Conservation (phyloP, 495 filamentous ascomycete genomes). For the Talaromyces wortmannii region DNA sequence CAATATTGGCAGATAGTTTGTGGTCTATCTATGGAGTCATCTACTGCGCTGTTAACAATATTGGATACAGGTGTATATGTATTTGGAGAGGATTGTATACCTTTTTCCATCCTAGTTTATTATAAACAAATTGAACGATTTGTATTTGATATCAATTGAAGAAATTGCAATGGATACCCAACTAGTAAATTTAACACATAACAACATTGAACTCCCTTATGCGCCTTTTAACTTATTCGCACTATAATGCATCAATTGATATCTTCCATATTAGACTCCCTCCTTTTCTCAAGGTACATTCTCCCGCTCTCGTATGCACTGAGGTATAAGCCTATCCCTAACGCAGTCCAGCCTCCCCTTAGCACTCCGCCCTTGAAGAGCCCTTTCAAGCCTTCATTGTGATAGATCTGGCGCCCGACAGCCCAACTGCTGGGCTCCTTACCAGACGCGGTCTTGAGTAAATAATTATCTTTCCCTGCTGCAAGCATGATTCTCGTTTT, state of each 20-base stretch:
- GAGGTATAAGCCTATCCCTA: constrained; percentile 78
- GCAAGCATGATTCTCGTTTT: constrained; percentile 74
- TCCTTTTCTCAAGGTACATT: constrained; percentile 56
- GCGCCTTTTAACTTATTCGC: too few relatives aligned
- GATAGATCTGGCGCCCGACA: constrained; percentile 55
- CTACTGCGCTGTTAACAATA: too few relatives aligned
- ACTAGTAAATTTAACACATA: too few relatives aligned
- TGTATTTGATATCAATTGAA: too few relatives aligned
- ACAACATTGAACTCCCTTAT: too few relatives aligned
- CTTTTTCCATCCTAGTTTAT: too few relatives aligned
- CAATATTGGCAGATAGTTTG: neutral
- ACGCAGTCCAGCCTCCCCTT: constrained; percentile 70
- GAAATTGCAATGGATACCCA: too few relatives aligned
- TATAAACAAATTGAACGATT: too few relatives aligned
- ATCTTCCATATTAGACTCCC: constrained; percentile 11
- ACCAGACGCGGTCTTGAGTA: too few relatives aligned
- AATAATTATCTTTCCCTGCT: constrained; percentile 23
- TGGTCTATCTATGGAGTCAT: neutral
- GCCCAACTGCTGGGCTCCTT: constrained; percentile 19
- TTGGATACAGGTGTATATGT: too few relatives aligned
- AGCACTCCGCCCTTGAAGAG: constrained; percentile 73
- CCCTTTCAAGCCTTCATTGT: constrained; percentile 59
- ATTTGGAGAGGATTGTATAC: too few relatives aligned
- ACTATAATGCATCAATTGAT: too few relatives aligned
- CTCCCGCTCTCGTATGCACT: constrained; percentile 78